Evolutionary conservation across 306 rosid species (phyloP).

Genomic region (Cucumis melo): DNA sequence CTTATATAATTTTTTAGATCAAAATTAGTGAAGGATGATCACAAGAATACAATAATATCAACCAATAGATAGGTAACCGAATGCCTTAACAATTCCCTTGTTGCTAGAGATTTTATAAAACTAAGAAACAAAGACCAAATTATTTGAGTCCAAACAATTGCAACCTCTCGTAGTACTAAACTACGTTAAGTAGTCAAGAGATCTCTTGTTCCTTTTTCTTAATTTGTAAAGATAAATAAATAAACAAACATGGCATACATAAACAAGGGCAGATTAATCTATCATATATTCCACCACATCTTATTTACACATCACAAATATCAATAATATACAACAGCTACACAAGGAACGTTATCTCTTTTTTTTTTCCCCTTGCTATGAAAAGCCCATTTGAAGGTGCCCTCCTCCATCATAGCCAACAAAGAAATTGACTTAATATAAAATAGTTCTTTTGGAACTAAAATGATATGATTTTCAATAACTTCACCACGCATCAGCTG

Average conservation of each 20-base stretch:
- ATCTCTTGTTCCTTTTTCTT: not conserved
- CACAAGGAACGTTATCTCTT: not conserved
- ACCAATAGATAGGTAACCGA: too few relatives aligned
- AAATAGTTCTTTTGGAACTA: not conserved
- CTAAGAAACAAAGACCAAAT: not conserved
- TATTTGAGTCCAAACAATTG: not conserved
- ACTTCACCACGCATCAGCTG: not conserved
- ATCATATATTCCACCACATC: not conserved
- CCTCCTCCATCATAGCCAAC: not conserved
- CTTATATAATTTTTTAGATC: not conserved
- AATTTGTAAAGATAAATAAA: not conserved
- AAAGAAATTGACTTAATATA: not conserved
- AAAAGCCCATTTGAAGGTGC: not conserved
- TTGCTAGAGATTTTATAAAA: not conserved
- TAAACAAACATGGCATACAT: not conserved
- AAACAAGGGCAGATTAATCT: not conserved
- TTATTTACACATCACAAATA: constrained; percentile 4
- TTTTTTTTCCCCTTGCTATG: not conserved
- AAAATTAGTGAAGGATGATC: not conserved
- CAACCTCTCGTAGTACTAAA: not conserved
- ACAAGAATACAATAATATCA: not conserved
- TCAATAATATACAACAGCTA: not conserved
- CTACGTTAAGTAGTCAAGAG: not conserved
- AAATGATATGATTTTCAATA: not conserved
- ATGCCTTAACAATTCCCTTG: not conserved